phyloP scores from a whole-genome alignment of 108 stramenopile species.

The Nitzschia inconspicua region DNA sequence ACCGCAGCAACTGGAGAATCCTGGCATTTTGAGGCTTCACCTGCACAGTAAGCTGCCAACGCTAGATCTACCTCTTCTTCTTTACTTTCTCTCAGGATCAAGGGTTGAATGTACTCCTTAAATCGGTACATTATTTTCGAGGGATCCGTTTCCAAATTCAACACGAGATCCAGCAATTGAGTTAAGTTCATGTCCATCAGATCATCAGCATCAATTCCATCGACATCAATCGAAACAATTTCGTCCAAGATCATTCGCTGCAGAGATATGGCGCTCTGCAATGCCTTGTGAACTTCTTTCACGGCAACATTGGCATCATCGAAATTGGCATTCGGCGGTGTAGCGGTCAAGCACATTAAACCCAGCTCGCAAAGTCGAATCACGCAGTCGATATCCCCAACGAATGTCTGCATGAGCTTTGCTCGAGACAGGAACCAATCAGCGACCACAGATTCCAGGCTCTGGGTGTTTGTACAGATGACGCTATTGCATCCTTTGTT shows the following conservation, averaged over 20 bases:
- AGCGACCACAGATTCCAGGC: not conserved
- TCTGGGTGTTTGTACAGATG: not conserved
- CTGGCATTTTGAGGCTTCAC: conserved; percentile 1
- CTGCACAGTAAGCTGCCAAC: conserved; percentile 7
- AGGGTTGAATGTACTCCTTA: conserved; percentile 15
- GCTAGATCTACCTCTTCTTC: conserved; percentile 6
- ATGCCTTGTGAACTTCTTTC: conserved; percentile 8
- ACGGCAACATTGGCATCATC: not conserved
- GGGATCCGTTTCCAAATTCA: not conserved
- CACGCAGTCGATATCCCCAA: conserved; percentile 16
- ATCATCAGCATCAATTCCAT: conserved; percentile 20
- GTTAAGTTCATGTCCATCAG: conserved; percentile 14
- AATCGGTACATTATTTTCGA: conserved; percentile 8
- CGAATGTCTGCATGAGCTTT: conserved; percentile 23
- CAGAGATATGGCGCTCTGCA: conserved; percentile 12
- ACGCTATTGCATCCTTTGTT: not conserved
- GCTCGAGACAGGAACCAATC: conserved; percentile 45
- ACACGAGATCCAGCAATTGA: conserved; percentile 16
- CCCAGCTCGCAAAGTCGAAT: conserved; percentile 13
- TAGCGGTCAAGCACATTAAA: not conserved
- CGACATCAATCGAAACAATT: conserved; percentile 10
- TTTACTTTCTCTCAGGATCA: conserved; percentile 4
- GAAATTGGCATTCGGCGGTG: not conserved
- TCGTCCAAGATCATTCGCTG: conserved; percentile 13
- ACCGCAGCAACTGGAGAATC: not conserved